phyloP scores from a whole-genome alignment of 345 rosid species.

The Pistacia vera region DNA sequence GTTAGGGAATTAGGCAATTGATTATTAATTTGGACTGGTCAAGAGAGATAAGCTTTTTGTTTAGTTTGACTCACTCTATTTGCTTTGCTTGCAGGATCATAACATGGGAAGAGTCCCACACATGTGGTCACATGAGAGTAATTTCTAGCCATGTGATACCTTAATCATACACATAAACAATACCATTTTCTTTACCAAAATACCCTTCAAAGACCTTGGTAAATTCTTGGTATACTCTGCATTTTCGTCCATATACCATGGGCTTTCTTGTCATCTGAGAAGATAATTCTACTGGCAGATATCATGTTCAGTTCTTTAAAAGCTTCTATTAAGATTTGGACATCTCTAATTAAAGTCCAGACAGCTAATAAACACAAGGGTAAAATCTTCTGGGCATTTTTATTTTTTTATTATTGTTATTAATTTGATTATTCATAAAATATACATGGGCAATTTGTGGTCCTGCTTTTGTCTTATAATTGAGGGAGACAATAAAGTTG shows the following conservation, averaged over 20 bases:
- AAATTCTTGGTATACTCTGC: neutral
- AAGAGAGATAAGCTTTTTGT: constrained; percentile 14
- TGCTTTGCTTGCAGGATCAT: constrained; percentile 9
- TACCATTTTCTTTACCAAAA: constrained; percentile 11
- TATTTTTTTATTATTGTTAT: neutral
- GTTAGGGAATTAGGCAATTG: neutral
- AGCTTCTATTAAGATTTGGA: constrained; percentile 40
- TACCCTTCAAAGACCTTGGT: constrained; percentile 25
- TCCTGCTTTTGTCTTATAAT: constrained; percentile 22
- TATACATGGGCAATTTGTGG: constrained; percentile 18
- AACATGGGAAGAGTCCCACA: constrained; percentile 29
- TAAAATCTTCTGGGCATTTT: neutral
- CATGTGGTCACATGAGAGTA: constrained; percentile 57
- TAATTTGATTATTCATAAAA: constrained; percentile 26
- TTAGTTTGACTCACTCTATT: constrained; percentile 15
- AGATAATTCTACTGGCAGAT: constrained; percentile 18
- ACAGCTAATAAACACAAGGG: constrained; percentile 37
- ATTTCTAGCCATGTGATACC: constrained; percentile 49
- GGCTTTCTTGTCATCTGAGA: constrained; percentile 18
- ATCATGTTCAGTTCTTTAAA: constrained; percentile 31
- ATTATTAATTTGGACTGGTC: constrained; percentile 27
- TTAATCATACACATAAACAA: constrained; percentile 26
- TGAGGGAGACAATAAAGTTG: constrained; percentile 36
- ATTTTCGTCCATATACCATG: neutral
- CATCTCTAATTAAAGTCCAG: constrained; percentile 38